Conservation (phyloP, 768 basidiomycete species). For the Mycena olivaceomarginata region DNA sequence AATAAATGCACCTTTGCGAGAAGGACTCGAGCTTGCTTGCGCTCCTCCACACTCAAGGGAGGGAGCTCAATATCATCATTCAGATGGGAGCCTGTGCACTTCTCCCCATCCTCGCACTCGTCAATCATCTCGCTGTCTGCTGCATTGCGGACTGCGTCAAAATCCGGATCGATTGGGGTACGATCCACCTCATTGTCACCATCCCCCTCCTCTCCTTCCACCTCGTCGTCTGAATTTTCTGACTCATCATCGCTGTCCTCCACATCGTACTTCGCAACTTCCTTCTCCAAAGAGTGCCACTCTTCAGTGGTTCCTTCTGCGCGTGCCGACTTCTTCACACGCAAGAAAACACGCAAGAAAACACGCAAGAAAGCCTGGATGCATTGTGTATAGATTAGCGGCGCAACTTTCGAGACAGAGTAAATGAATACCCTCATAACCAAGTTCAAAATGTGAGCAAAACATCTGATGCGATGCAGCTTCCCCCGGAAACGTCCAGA, state of each 20-base stretch:
- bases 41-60: conserved; percentile 2
- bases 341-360: conserved; percentile 21
- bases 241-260: conserved; percentile 16
- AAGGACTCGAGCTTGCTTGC: conserved; percentile 4
- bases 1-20: neutral
- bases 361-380: conserved; percentile 16
- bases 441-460: conserved; percentile 24
- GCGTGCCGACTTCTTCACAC: conserved; percentile 14
- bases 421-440: conserved; percentile 24
- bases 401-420: neutral
- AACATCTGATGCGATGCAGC: conserved; percentile 22
- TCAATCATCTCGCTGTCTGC: neutral
- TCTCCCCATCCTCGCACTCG: conserved; percentile 5
- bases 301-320: conserved; percentile 6
- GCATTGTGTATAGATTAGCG: neutral
- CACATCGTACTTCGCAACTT: conserved; percentile 14
- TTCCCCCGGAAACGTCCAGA: conserved; percentile 17
- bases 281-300: conserved; percentile 24
- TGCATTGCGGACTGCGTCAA: neutral
- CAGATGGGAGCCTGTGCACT: conserved; percentile 1
- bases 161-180: neutral
- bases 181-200: neutral
- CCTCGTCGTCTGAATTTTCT: conserved; percentile 1
- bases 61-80: conserved; percentile 5
- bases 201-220: neutral